Base-by-base conservation (phyloP, 2,329 filamentous ascomycete genomes). In the Bipolaris cookei region DNA sequence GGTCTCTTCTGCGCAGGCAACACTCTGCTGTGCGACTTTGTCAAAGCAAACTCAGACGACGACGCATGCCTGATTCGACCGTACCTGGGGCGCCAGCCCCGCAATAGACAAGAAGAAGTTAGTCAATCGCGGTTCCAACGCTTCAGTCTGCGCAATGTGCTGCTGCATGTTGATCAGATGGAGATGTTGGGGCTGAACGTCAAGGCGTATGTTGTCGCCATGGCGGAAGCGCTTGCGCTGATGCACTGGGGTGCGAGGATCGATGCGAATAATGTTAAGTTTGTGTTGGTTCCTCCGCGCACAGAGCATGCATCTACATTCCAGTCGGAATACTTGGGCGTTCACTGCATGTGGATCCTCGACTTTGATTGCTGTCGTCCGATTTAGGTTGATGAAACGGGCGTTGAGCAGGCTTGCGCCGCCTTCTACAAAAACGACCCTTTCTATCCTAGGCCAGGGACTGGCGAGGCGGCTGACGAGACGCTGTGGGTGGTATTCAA, bases 341-440 rank as follows among this genome's bases (percentile, higher is more conserved):
- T 6, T n/a, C 61, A 65, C 32, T 48, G 54, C n/a, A 50, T 75
- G 21, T 76, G 72, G 72, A 54, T 76, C 2, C 80, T 88, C 82
- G 80, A 88, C 84, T 77, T 87, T 80, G 70, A 86, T 79, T 46
- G 85, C 84, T 69, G 85, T 82, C 61, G 86, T 68, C 62, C 84
- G 77, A 56, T 86, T 1, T 20, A 32, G 0, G 54, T 62, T 51
- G 51, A 64, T 11, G 60, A 58, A 77, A 42, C 69, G 0, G 82
- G 82, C 0, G 62, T 84, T 0, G 54, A 75, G 10, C 71, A 77
- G 35, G 81, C 81, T 1, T 80, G 77, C 0, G 58, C 54, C 1
- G 77, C 78, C 0, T 85, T 83, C 46, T 79, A 74, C 64, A 69
- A 71, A 4, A 86, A 85, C 47, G 83, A 85, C 52, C 82, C 81